Conservation (phyloP, 495 filamentous ascomycete genomes). For the Talaromyces adpressus region DNA sequence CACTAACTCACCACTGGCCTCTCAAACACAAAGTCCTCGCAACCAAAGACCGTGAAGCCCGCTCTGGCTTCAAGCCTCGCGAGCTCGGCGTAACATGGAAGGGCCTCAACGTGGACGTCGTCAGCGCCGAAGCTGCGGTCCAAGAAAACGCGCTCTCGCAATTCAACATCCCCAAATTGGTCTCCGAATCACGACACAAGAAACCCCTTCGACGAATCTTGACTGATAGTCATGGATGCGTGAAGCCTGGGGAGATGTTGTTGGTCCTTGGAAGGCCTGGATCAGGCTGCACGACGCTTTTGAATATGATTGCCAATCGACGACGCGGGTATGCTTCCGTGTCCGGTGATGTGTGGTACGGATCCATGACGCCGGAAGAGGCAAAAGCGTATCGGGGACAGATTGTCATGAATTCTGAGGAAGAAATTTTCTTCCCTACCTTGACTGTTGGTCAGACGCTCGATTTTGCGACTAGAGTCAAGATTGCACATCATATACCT, state of each 20-base stretch:
- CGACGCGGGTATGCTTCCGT: conserved; percentile 53
- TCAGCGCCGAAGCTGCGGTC: conserved; percentile 36
- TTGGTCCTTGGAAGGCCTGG: conserved; percentile 40
- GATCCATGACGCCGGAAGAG: conserved; percentile 47
- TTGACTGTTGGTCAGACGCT: conserved; percentile 68
- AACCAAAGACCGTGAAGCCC: conserved; percentile 36
- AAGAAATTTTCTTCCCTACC: conserved; percentile 64
- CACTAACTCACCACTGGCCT: conserved; percentile 28
- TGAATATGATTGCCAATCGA: conserved; percentile 62
- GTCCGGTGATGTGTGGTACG: conserved; percentile 52
- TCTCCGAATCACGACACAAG: conserved; percentile 31
- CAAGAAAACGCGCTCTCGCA: conserved; percentile 47
- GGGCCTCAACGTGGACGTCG: conserved; percentile 36
- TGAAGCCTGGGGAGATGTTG: conserved; percentile 49
- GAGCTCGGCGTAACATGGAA: conserved; percentile 52
- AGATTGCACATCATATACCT: conserved; percentile 28
- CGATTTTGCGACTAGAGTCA: conserved; percentile 51
- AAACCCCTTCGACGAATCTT: conserved; percentile 30
- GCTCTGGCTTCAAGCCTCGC: conserved; percentile 36
- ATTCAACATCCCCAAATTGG: conserved; percentile 44
- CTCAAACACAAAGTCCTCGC: conserved; percentile 38
- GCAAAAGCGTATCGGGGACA: conserved; percentile 59
- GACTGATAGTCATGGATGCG: conserved; percentile 35
- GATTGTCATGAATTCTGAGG: conserved; percentile 63
- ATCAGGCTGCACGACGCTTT: conserved; percentile 36